These are phyloP conservation scores for Peronospora tabacina DNA, from an alignment of 352 stramenopile genomes.

Conservation along the genomic window DNA sequence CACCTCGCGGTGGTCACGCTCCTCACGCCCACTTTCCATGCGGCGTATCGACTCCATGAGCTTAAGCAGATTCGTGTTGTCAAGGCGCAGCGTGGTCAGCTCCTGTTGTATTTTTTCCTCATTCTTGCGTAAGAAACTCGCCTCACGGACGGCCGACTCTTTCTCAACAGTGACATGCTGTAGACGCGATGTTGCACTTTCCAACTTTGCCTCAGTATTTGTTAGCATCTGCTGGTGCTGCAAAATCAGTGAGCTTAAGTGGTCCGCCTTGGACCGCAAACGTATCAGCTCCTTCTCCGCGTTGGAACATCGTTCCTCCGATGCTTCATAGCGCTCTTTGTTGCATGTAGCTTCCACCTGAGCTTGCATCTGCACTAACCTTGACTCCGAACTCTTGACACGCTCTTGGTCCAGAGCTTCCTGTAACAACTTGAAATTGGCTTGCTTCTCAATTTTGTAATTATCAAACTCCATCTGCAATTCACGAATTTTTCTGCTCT, in stretches of 20 bases:
- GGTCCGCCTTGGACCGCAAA: slow-evolving; percentile 50
- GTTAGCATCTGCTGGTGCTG: slow-evolving; percentile 55
- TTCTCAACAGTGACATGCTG: slow-evolving; percentile 46
- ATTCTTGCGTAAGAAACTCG: slow-evolving; percentile 48
- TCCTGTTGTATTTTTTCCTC: slow-evolving; percentile 57
- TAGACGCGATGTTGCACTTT: slow-evolving; percentile 32
- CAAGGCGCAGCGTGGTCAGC: slow-evolving; percentile 44
- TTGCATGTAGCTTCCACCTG: slow-evolving; percentile 58
- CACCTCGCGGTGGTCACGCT: slow-evolving; percentile 44
- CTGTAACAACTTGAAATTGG: slow-evolving; percentile 54
- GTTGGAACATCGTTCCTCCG: slow-evolving; percentile 44
- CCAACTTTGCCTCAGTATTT: slow-evolving; percentile 51
- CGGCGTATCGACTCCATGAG: slow-evolving; percentile 68
- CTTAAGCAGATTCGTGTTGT: slow-evolving; percentile 76
- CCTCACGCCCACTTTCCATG: slow-evolving; percentile 55
- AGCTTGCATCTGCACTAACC: slow-evolving; percentile 59
- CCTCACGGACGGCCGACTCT: slow-evolving; percentile 37
- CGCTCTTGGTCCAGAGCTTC: slow-evolving; percentile 54
- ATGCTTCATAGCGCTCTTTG: slow-evolving; percentile 55
- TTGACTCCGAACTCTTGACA: slow-evolving; percentile 37
- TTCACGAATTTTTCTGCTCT: slow-evolving; percentile 42
- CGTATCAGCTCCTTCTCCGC: slow-evolving; percentile 56
- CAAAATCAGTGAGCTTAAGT: slow-evolving; percentile 52
- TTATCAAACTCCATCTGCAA: slow-evolving; percentile 66
- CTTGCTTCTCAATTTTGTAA: slow-evolving; percentile 75